Evolutionary conservation across 2,329 filamentous ascomycete genomes (phyloP), one percentile per base, ranked within the genome.

Genomic region (Pseudogymnoascus sp.): DNA sequence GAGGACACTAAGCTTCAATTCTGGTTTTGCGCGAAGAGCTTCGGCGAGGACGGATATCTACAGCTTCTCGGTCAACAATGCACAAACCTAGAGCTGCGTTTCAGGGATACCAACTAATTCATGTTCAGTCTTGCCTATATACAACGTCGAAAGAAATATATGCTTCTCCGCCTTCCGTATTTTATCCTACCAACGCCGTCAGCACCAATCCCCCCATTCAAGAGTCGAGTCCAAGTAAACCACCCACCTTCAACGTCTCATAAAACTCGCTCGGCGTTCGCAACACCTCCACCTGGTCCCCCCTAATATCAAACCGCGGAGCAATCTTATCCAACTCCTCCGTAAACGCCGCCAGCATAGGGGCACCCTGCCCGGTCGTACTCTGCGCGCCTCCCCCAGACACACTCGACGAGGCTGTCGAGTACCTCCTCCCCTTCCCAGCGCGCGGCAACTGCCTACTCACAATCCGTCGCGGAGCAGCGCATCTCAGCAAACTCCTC

Each of bases 81-180:
- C 64, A 66, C 62, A 5, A 50, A 37, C 2, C 34, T n/a, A 21
- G 23, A 25, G 34, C 23, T 18, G 34, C 0, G 1, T 28, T n/a
- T 1, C 1, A n/a, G 59, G 25, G 64, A 34, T 14, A 63, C 78
- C 62, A 78, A 88, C 85, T 71, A 99, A 82, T 70, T 97, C 95
- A 75, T 88, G 83, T 76, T 99, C 95, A 1, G 89, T 89, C 75
- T 93, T 96, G 67, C 95, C 95, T 73, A 99, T 95, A 74, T 99
- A 99, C 61, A 99, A 79, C 0, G 95, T 99, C n/a, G 93, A 96
- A 60, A 99, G 79, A 74, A 96, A 99, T 68, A 99, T 89, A 65
- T 90, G 85, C 61, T 78, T 82, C 74, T 91, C 85, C 8, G 95
- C 95, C 66, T 83, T 84, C 61, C 84, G 84, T 72, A 99, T 97